Base-by-base conservation (phyloP, 352 stramenopile genomes). In the Thalassiosira livingstoniorum region DNA sequence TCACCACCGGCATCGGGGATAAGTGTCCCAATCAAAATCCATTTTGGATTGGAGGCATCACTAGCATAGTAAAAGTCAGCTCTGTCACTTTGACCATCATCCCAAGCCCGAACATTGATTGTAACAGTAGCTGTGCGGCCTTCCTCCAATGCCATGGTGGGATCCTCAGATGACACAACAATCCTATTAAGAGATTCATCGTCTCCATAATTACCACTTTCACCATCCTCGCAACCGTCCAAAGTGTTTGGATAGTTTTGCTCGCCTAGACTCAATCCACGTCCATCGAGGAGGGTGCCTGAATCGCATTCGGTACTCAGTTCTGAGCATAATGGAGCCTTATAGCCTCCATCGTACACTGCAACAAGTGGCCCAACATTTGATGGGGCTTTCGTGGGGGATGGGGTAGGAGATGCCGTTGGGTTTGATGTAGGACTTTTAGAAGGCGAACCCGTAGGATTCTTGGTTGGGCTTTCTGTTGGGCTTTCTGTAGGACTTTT, bases 61-160 rank as follows among this genome's bases (percentile, higher is more conserved):
- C 11, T 35, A 5, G 65, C n/a, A 23, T 74, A 74, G 23, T 57
- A 74, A 63, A 74, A 74, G 45, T 74, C 45, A 25, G 65, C 65
- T n/a, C 23, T 27, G 27, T 64, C 65, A 18, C 29, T 32, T 27
- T 4, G n/a, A 47, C 25, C 63, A 45, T 60, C 45, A n/a, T 23
- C 29, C 21, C 37, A 63, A 32, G 45, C 29, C 21, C 37, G 63
- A 25, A 74, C 65, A 3, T 13, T 74, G 25, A 45, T 45, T 23
- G 25, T 54, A 34, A 74, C 32, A 51, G 31, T 54, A 11, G 25
- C 65, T 34, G 18, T 2, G 21, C 51, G 21, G 11, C 65, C 65
- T 45, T 35, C 61, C 10, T 11, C 37, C 45, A 62, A 35, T 3
- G 25, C 25, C n/a, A 34, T n/a, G 13, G 32, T 39, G 4, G n/a